These are phyloP conservation scores for Solanum hybrid DNA, from an alignment of 305 asterid species.

Conservation along the genomic window DNA sequence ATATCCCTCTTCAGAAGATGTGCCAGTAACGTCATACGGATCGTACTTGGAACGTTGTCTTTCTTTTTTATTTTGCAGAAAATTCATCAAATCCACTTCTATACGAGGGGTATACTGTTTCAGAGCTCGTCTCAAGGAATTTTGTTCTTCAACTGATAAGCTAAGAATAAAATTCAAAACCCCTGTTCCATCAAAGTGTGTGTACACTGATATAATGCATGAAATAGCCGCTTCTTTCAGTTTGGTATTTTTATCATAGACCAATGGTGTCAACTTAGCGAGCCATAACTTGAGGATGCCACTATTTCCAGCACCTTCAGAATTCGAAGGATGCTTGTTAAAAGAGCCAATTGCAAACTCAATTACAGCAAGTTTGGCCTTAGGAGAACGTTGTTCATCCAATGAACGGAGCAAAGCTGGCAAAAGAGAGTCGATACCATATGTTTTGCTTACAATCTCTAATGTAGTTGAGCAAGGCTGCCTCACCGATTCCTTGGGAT, in stretches of 20 bases:
- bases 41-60: conserved; percentile 84
- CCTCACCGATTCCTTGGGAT: conserved; percentile 93
- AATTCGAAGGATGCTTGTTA: conserved; percentile 68
- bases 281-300: conserved; percentile 97
- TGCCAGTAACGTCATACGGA: conserved; percentile 76
- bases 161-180: conserved; percentile 83
- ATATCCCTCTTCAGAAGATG: conserved; percentile 91
- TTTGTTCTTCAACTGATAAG: conserved; percentile 94
- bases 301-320: conserved; percentile 78
- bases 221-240: conserved; percentile 92
- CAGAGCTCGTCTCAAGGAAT: conserved; percentile 86
- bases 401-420: conserved; percentile 94
- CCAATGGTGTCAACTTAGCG: conserved; percentile 79
- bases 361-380: conserved; percentile 95
- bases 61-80: conserved; percentile 89
- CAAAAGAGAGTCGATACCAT: conserved; percentile 80
- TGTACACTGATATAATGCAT: conserved; percentile 80
- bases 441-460: conserved; percentile 86
- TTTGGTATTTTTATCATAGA: conserved; percentile 84
- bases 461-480: conserved; percentile 92
- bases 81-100: conserved; percentile 94
- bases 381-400: conserved; percentile 98
- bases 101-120: conserved; percentile 98
- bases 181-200: conserved; percentile 69
- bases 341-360: conserved; percentile 92